These are phyloP conservation scores for Trichosporon asahii DNA, from an alignment of 1,284 basidiomycete species.

Conservation along the genomic window DNA sequence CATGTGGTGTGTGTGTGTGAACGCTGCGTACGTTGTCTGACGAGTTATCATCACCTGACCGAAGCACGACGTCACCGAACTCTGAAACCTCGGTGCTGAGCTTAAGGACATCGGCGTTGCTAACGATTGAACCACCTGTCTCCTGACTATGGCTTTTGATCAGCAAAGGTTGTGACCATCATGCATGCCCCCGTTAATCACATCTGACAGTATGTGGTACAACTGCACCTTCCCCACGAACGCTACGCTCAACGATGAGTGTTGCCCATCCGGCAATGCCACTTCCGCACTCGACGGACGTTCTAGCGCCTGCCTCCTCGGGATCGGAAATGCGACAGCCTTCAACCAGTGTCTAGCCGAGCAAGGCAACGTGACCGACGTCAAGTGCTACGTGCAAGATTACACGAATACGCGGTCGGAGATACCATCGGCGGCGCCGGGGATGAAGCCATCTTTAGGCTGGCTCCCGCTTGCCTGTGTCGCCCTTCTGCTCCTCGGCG, in stretches of 20 bases:
- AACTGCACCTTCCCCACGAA: background rate
- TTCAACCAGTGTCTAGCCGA: background rate
- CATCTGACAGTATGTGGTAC: background rate
- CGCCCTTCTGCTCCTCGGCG: background rate
- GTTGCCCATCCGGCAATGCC: background rate
- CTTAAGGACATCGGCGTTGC: no score
- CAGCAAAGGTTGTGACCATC: no score
- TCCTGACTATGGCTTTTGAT: no score
- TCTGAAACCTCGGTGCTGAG: no score
- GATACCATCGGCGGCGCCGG: no score
- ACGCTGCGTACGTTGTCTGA: no score
- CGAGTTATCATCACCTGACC: no score
- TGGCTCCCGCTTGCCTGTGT: background rate
- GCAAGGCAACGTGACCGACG: background rate
- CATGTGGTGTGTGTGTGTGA: no score
- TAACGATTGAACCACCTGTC: no score
- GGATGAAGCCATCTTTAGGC: background rate
- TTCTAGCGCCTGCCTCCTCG: background rate
- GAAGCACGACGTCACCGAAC: no score
- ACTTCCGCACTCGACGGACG: background rate
- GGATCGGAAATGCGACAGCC: background rate
- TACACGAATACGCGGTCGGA: background rate
- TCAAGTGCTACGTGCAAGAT: background rate
- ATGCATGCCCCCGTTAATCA: no score
- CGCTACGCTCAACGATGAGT: background rate